phyloP scores from a whole-genome alignment of 2,329 filamentous ascomycete species.

The Westerdykella aurantiaca region DNA sequence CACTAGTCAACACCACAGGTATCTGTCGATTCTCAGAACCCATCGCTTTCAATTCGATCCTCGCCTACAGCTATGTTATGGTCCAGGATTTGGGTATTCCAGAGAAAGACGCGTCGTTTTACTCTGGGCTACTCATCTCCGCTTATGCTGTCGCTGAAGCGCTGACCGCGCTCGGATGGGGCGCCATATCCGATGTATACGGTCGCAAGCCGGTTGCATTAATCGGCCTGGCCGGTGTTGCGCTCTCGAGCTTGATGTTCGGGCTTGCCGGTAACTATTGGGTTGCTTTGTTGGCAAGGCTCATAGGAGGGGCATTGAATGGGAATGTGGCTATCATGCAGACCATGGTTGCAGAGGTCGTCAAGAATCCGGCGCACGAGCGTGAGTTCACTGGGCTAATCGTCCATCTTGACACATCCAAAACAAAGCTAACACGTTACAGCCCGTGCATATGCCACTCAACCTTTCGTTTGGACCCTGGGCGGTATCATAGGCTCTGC shows the following conservation, averaged over 20 bases:
- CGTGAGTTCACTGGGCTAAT: conserved; percentile 50
- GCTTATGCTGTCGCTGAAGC: conserved; percentile 85
- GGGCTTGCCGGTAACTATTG: conserved; percentile 78
- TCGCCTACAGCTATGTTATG: conserved; percentile 59
- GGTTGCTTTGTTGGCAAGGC: conserved; percentile 71
- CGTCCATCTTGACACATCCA: neutral
- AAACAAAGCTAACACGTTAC: conserved; percentile 6
- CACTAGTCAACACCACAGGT: conserved; percentile 46
- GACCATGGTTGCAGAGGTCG: conserved; percentile 91
- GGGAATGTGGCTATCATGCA: conserved; percentile 87
- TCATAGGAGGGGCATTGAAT: conserved; percentile 75
- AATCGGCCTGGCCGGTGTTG: conserved; percentile 65
- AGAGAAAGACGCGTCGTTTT: conserved; percentile 61
- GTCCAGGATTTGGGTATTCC: conserved; percentile 36
- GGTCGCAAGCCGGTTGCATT: conserved; percentile 39
- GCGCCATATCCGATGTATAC: conserved; percentile 37
- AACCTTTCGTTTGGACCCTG: conserved; percentile 90
- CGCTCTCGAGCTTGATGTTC: conserved; percentile 75
- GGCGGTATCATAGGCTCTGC: conserved; percentile 82
- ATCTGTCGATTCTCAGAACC: conserved; percentile 91
- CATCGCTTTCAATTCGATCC: conserved; percentile 89
- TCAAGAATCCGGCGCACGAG: conserved; percentile 82
- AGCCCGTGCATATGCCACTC: conserved; percentile 82
- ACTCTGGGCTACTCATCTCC: conserved; percentile 77
- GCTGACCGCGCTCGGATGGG: conserved; percentile 64